Evolutionary conservation across 768 basidiomycete genomes (phyloP), one percentile per base, ranked within the genome.

Genomic region (Lentinula sp.): DNA sequence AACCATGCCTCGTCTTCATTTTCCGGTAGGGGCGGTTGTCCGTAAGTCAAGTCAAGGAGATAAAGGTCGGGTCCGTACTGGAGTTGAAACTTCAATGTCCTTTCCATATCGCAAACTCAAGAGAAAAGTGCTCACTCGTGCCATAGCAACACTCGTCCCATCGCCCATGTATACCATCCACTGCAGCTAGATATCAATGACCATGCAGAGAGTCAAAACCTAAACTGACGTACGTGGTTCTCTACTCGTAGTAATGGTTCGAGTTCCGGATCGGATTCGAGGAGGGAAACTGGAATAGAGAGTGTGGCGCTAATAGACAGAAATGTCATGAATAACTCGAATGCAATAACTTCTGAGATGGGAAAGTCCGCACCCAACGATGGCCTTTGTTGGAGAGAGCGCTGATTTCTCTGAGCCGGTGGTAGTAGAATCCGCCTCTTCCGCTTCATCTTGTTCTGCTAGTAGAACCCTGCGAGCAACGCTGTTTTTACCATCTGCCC

Each of bases 401-500:
- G 42, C 50, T 2, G 61, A 20, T n/a, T 33, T 49, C 37, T 28
- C 46, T 33, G n/a, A 43, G 28, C 18, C 16, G 8, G 8, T 18
- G 16, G 32, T 13, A 42, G 9, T 45, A 28, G 50, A 45, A 54
- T 53, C 57, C 6, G 36, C 18, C 20, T 63, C 58, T 12, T 63
- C 57, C 16, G 32, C 32, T 35, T 62, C 61, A 10, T 37, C 61
- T 43, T 49, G 39, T 9, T 62, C 53, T 23, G 37, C 23, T 28
- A 52, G 48, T 3, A 65, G 16, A n/a, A 49, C 28, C 18, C 60
- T 43, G 36, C 64, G 64, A 20, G 57, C 58, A 3, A 46, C 46
- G 33, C 64, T 65, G 39, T 62, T 43, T 28, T 62, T 61, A 3
- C 64, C 64, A 41, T 65, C 64, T 35, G 64, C 64, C 12, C 58